These are phyloP conservation scores for Lachnellula occidentalis DNA, from an alignment of 2,329 filamentous ascomycete species.

Conservation along the genomic window DNA sequence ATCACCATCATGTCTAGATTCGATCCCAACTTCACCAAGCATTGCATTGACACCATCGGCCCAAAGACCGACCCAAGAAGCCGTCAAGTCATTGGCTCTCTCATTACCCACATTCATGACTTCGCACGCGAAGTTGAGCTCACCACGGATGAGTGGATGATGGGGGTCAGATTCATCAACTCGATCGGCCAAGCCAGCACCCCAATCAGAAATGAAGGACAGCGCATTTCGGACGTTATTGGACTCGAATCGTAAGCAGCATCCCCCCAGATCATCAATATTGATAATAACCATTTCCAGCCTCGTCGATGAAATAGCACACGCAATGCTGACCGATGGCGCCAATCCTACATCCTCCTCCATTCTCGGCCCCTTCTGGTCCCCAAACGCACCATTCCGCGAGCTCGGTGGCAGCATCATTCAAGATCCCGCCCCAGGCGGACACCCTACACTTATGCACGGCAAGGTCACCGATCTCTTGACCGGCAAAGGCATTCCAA, in stretches of 20 bases:
- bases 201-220: constrained; percentile 65
- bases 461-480: constrained; percentile 45
- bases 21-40: constrained; percentile 71
- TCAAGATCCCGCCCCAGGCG: constrained; percentile 38
- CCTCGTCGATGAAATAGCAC: constrained; percentile 34
- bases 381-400: constrained; percentile 63
- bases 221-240: constrained; percentile 67
- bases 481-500: constrained; percentile 25
- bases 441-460: constrained; percentile 53
- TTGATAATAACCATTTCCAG: constrained; percentile 21
- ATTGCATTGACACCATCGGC: constrained; percentile 68
- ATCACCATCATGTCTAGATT: constrained; percentile 37
- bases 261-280: not conserved
- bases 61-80: constrained; percentile 61
- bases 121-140: constrained; percentile 74
- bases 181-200: constrained; percentile 62
- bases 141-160: constrained; percentile 70
- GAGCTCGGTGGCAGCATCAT: constrained; percentile 67
- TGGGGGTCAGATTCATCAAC: constrained; percentile 71
- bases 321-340: constrained; percentile 22
- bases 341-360: constrained; percentile 47
- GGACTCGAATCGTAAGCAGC: constrained; percentile 61
- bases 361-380: constrained; percentile 83
- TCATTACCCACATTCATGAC: constrained; percentile 71
- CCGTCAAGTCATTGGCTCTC: constrained; percentile 54